Evolutionary conservation across 2,329 filamentous ascomycete species (phyloP).

Genomic region (Pleoardoris graminearum): DNA sequence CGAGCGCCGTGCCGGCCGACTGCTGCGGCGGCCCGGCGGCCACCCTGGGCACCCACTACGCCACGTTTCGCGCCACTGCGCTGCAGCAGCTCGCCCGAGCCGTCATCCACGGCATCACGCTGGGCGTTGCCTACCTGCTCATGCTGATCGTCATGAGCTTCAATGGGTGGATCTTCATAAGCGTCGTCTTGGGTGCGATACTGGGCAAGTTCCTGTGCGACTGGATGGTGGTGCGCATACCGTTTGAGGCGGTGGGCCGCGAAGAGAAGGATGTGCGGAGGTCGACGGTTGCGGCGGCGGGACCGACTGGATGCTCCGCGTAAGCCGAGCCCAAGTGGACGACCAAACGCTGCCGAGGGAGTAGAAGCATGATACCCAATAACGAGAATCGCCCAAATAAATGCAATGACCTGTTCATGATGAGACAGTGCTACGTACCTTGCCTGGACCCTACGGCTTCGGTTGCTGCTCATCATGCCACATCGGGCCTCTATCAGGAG

Average conservation of each 20-base stretch:
- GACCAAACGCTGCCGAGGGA: too few relatives aligned
- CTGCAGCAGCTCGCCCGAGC: conserved; percentile 70
- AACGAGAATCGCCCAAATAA: neutral
- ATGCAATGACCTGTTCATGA: too few relatives aligned
- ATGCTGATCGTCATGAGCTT: conserved; percentile 73
- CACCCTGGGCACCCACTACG: conserved; percentile 29
- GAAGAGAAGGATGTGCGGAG: conserved; percentile 31
- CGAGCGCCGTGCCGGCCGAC: conserved; percentile 21
- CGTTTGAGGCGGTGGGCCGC: conserved; percentile 17
- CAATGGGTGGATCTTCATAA: conserved; percentile 76
- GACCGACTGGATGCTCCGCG: conserved; percentile 37
- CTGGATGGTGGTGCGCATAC: conserved; percentile 55
- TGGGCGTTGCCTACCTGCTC: conserved; percentile 76
- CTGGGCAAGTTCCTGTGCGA: conserved; percentile 73
- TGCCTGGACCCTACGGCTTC: too few relatives aligned
- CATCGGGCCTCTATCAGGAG: too few relatives aligned
- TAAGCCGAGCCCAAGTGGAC: conserved; percentile 8
- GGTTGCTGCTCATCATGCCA: too few relatives aligned
- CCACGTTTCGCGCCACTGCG: conserved; percentile 57
- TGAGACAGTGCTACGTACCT: too few relatives aligned
- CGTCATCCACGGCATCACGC: conserved; percentile 69
- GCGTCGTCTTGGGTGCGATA: conserved; percentile 76
- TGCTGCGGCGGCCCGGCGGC: conserved; percentile 30
- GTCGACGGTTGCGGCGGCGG: conserved; percentile 26
- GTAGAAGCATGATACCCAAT: neutral